A percentile compares a stretch with the other conserved stretches of the same genome.
phyloP scores from a whole-genome alignment of 2,329 filamentous ascomycete genomes.

The Xylaria sp. region DNA sequence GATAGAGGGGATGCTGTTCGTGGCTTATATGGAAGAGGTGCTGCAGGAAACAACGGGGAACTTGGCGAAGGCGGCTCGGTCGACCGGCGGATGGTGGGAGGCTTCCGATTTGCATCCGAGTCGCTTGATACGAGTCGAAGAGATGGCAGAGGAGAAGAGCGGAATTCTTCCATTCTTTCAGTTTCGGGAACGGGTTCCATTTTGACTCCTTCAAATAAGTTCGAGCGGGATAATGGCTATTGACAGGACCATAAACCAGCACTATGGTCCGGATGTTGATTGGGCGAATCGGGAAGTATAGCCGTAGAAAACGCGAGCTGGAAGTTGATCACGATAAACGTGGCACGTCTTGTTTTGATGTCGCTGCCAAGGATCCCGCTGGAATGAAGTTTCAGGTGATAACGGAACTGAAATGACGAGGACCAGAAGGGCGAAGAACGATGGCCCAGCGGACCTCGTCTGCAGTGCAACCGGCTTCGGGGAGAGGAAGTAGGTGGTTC shows the following conservation, averaged over 20 bases:
- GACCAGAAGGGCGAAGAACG: slow-evolving; percentile 7
- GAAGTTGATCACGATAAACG: slow-evolving; percentile 14
- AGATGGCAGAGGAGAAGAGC: slow-evolving; percentile 60
- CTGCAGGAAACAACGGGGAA: slow-evolving; percentile 55
- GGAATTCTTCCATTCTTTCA: slow-evolving; percentile 71
- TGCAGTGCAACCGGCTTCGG: slow-evolving; percentile 23
- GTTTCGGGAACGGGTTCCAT: slow-evolving; percentile 74
- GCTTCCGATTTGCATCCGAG: slow-evolving; percentile 55
- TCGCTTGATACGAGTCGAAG: slow-evolving; percentile 51
- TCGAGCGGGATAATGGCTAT: neutral
- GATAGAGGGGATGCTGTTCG: slow-evolving; percentile 67
- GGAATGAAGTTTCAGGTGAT: slow-evolving; percentile 37
- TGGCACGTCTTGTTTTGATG: slow-evolving; percentile 26
- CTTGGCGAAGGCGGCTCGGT: slow-evolving; percentile 63
- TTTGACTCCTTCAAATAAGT: slow-evolving; percentile 30
- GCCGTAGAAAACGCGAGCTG: slow-evolving; percentile 1
- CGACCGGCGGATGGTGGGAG: slow-evolving; percentile 60
- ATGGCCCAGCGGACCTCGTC: slow-evolving; percentile 25
- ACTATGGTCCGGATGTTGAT: neutral
- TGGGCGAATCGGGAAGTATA: slow-evolving; percentile 3
- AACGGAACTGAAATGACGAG: slow-evolving; percentile 10
- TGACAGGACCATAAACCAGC: neutral
- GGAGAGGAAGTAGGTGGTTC: neutral
- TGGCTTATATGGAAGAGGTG: slow-evolving; percentile 61
- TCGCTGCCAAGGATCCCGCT: slow-evolving; percentile 19